A percentile compares a stretch with the other conserved stretches of the same genome.
Conservation (phyloP, 1,284 basidiomycete species). For the Ustilago sp. region DNA sequence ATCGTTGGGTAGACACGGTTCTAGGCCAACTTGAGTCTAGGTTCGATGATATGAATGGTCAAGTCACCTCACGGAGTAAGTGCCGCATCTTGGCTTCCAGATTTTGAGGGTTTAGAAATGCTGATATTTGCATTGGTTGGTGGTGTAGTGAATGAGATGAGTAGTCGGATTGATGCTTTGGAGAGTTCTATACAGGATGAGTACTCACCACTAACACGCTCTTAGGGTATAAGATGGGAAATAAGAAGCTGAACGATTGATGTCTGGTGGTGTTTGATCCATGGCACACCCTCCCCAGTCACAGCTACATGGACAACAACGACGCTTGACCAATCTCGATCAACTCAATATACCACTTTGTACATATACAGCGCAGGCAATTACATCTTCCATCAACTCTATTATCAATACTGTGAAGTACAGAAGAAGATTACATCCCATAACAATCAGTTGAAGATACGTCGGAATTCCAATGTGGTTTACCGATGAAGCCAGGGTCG, state of each 20-base stretch:
- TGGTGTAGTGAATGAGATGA: slow-evolving; percentile 66
- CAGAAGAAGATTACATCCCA: too few species aligned
- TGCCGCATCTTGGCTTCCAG: background rate
- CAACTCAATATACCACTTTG: background rate
- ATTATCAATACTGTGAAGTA: background rate
- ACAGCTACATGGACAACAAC: background rate
- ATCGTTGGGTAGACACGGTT: slow-evolving; percentile 66
- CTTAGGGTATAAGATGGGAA: too few species aligned
- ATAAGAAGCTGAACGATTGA: too few species aligned
- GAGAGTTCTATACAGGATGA: slow-evolving; percentile 65
- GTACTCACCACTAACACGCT: slow-evolving; percentile 3
- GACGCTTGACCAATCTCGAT: background rate
- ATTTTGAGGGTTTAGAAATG: background rate
- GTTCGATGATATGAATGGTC: slow-evolving; percentile 60
- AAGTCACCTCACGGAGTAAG: slow-evolving; percentile 63
- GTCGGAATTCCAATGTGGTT: too few species aligned
- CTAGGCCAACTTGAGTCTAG: slow-evolving; percentile 60
- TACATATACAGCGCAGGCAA: background rate
- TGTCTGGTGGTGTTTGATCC: slow-evolving; percentile 17
- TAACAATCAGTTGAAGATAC: too few species aligned
- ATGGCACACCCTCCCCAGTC: slow-evolving; percentile 36
- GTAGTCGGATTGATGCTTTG: slow-evolving; percentile 63
- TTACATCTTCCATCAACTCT: background rate
- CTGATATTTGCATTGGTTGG: too few species aligned
- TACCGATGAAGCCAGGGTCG: too few species aligned